phyloP scores from a whole-genome alignment of 129 eudicot species.

The Helianthus tuberosus region DNA sequence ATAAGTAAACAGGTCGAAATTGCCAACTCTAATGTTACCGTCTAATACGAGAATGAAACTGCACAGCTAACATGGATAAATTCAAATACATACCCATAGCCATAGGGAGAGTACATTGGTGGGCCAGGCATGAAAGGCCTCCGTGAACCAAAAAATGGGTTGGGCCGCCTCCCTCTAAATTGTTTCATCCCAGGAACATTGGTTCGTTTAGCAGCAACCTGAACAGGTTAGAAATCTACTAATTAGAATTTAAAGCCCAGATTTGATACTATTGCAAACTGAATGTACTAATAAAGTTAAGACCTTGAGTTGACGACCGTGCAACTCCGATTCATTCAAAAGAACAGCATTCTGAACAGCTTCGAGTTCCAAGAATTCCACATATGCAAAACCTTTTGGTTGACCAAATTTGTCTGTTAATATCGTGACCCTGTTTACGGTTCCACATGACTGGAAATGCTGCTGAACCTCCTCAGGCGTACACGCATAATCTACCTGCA shows the following conservation, averaged over 20 bases:
- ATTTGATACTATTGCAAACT: constrained; percentile 7
- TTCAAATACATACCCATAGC: constrained; percentile 70
- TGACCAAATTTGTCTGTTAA: constrained; percentile 90
- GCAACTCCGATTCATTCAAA: constrained; percentile 84
- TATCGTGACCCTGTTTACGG: constrained; percentile 86
- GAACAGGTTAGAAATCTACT: constrained; percentile 18
- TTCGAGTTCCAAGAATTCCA: constrained; percentile 74
- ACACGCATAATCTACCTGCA: constrained; percentile 92
- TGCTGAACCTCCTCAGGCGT: constrained; percentile 96
- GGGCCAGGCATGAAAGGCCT: constrained; percentile 81
- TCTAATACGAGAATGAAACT: neutral
- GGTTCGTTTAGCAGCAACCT: constrained; percentile 73
- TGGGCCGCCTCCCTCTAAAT: constrained; percentile 64
- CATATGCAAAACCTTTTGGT: constrained; percentile 93
- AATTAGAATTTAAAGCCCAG: constrained; percentile 10
- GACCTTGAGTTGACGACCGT: constrained; percentile 93
- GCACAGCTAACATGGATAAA: neutral
- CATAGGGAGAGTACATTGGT: constrained; percentile 65
- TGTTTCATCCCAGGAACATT: constrained; percentile 78
- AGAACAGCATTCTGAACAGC: constrained; percentile 77
- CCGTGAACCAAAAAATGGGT: constrained; percentile 63
- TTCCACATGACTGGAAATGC: constrained; percentile 84
- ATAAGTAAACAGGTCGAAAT: neutral
- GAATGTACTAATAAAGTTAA: constrained; percentile 13
- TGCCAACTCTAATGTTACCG: neutral